Evolutionary conservation across 1,284 basidiomycete genomes (phyloP).

Genomic region (Cryptococcus wingfieldii): DNA sequence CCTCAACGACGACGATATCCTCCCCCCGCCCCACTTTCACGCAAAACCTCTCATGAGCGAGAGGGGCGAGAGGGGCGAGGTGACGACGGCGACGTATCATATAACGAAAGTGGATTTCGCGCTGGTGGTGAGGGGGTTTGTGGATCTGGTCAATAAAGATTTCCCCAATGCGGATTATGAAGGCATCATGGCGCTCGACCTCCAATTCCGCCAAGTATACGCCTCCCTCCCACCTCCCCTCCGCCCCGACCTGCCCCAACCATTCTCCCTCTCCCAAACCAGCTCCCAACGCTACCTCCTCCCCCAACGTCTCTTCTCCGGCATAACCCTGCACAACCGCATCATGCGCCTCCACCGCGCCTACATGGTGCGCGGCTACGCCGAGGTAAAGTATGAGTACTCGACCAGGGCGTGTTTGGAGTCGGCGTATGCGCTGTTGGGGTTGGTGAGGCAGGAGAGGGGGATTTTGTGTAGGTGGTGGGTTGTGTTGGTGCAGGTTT

Average conservation of each 20-base stretch:
- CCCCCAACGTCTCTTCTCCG: slow-evolving; percentile 18
- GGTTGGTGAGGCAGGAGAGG: slow-evolving; percentile 14
- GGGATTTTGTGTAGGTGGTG: slow-evolving; percentile 17
- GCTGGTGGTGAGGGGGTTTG: slow-evolving; percentile 14
- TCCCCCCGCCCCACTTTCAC: neutral
- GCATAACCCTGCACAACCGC: slow-evolving; percentile 18
- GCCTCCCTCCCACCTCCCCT: slow-evolving; percentile 6
- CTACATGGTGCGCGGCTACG: slow-evolving; percentile 17
- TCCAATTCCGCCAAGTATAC: slow-evolving; percentile 13
- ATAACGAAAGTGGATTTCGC: slow-evolving; percentile 17
- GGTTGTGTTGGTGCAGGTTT: slow-evolving; percentile 21
- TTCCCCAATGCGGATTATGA: slow-evolving; percentile 17
- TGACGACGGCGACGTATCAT: slow-evolving; percentile 14
- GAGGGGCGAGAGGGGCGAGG: neutral
- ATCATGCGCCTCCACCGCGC: slow-evolving; percentile 18
- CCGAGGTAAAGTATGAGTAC: slow-evolving; percentile 10
- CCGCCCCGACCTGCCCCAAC: slow-evolving; percentile 16
- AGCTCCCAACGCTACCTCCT: slow-evolving; percentile 13
- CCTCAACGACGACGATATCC: slow-evolving; percentile 18
- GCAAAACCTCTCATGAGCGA: neutral
- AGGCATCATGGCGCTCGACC: slow-evolving; percentile 15
- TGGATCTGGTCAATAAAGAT: slow-evolving; percentile 16
- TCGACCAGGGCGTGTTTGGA: slow-evolving; percentile 15
- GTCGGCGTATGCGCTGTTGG: slow-evolving; percentile 15
- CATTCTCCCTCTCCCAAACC: slow-evolving; percentile 13